Conservation (phyloP, 305 asterid species). For the Fraxinus albicans region DNA sequence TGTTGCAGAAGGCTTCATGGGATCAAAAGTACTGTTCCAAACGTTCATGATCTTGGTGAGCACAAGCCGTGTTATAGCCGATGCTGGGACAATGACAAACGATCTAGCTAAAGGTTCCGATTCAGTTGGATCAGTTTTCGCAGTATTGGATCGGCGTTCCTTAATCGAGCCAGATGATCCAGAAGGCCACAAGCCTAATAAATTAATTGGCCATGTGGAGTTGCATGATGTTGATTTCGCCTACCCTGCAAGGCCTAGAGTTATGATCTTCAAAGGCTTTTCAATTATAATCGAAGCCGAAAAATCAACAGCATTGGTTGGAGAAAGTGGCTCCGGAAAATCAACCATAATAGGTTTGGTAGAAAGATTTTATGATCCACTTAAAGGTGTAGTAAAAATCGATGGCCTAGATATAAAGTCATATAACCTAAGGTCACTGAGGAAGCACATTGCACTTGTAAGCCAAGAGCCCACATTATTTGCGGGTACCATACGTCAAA, state of each 20-base stretch:
- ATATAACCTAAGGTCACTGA: conserved; percentile 55
- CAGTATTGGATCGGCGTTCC: conserved; percentile 67
- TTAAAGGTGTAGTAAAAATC: conserved; percentile 54
- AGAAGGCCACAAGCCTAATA: conserved; percentile 53
- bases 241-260: conserved; percentile 68
- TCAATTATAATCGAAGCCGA: conserved; percentile 66
- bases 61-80: conserved; percentile 92
- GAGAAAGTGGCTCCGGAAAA: conserved; percentile 93
- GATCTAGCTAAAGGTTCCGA: conserved; percentile 82
- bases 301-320: conserved; percentile 80
- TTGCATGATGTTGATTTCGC: conserved; percentile 62
- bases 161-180: conserved; percentile 78
- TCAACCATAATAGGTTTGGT: conserved; percentile 74
- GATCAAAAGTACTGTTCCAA: conserved; percentile 69
- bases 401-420: conserved; percentile 70
- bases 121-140: conserved; percentile 76
- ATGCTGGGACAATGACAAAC: conserved; percentile 92
- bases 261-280: conserved; percentile 59
- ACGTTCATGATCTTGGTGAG: conserved; percentile 84
- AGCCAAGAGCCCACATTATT: conserved; percentile 87
- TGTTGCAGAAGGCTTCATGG: conserved; percentile 59
- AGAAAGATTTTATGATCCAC: conserved; percentile 80
- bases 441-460: conserved; percentile 83
- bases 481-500: conserved; percentile 66
- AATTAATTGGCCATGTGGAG: conserved; percentile 61